Base-by-base conservation (phyloP, 2,329 filamentous ascomycete genomes). In the Xylariaceae sp. region DNA sequence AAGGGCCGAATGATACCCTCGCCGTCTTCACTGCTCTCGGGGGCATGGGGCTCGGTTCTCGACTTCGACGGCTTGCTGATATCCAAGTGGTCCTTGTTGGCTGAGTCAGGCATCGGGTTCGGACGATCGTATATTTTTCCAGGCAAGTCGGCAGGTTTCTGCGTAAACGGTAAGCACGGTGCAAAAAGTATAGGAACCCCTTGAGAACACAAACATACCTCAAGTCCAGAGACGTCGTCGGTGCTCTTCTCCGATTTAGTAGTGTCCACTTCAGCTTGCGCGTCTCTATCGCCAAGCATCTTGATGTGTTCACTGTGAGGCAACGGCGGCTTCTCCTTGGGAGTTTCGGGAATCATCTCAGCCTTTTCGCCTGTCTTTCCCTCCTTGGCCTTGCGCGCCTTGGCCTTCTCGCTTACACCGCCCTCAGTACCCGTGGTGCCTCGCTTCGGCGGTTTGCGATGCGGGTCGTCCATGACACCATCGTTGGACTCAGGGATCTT, bases 391-490 rank as follows among this genome's bases (percentile, higher is more conserved):
- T 88, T 87, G 62, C 84, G 82, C 53, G 86, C 87, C 77, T 91
- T 94, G 67, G 86, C 86, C 75, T 95, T 96, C 72, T 92, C 89
- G 30, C 88, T 91, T 48, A 97, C 90, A 55, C 93, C 92, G 10
- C 92, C 92, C 70, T 92, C 89, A 1, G 90, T 96, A 45, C 93
- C 93, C 3, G 88, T 90, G 1, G 90, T 95, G 51, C 92, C 93
- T 72, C 92, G 83, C 71, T 92, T 92, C 3, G 92, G 90, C 47
- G 84, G 82, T 44, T 82, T 76, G 65, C 91, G 81, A 71, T 89
- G 83, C 64, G 88, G 89, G 73, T 97, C 92, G 70, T 96, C 89
- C 93, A 97, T 97, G 60, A 97, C 91, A 47, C 92, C 91, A 71
- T 96, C 85, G 66, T 87, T 86, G 62, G 77, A 78, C 64, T 85